Percentiles rank a stretch among this genome's conserved stretches.
Conservation (phyloP, 2,329 filamentous ascomycete species). For the Diaporthe aspalathi region DNA sequence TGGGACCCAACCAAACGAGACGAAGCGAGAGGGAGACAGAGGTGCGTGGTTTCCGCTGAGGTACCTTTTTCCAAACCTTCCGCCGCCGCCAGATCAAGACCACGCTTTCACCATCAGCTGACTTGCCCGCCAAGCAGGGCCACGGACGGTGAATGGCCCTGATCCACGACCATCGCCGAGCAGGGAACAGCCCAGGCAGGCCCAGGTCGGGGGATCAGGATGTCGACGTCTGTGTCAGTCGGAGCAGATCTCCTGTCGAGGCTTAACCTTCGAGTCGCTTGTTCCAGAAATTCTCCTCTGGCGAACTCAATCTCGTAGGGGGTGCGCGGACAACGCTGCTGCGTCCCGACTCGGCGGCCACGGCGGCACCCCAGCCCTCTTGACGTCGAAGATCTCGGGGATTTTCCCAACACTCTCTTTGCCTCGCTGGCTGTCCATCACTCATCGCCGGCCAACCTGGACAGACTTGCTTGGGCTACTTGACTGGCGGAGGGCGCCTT, state of each 20-base stretch:
- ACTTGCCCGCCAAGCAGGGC: constrained; percentile 11
- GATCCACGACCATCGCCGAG: not conserved
- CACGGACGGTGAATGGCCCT: constrained; percentile 6
- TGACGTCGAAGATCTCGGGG: constrained; percentile 33
- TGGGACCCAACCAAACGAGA: constrained; percentile 24
- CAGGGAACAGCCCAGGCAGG: constrained; percentile 17
- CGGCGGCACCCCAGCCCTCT: constrained; percentile 4
- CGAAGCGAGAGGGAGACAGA: not conserved
- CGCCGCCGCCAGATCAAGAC: not conserved
- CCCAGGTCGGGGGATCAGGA: constrained; percentile 17
- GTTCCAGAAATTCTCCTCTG: constrained; percentile 20
- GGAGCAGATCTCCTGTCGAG: constrained; percentile 26
- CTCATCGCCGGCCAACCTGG: not conserved
- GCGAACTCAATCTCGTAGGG: constrained; percentile 6
- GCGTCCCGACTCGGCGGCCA: constrained; percentile 21
- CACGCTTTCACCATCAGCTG: not conserved
- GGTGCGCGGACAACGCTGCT: constrained; percentile 18
- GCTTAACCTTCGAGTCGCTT: constrained; percentile 26
- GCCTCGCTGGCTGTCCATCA: not conserved
- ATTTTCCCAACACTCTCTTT: constrained; percentile 22
- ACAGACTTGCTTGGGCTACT: not conserved
- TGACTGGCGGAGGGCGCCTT: constrained; percentile 2
- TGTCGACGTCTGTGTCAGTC: constrained; percentile 25
- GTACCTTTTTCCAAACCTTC: not conserved
- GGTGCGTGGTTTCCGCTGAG: not conserved